These are phyloP conservation scores for Fusarium brachygibbosum DNA, from an alignment of 2,329 filamentous ascomycete species.

Conservation along the genomic window DNA sequence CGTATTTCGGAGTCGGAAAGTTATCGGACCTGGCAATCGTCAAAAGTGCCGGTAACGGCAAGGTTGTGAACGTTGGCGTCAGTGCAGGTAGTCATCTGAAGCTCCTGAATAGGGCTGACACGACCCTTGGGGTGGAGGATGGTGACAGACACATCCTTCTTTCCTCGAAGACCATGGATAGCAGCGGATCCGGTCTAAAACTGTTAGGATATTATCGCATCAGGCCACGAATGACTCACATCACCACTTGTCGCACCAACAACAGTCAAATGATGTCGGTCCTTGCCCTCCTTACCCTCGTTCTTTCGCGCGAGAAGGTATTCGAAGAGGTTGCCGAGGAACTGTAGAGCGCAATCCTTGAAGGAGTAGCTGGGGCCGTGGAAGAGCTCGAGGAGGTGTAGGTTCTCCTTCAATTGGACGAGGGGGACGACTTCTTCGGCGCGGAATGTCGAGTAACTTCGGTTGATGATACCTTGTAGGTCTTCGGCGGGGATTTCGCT, in stretches of 20 bases:
- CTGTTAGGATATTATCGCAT: constrained; percentile 9
- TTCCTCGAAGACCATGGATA: constrained; percentile 93
- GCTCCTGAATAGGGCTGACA: constrained; percentile 92
- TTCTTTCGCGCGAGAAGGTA: constrained; percentile 88
- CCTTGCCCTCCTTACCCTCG: constrained; percentile 61
- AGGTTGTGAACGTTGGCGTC: constrained; percentile 95
- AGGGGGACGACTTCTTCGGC: constrained; percentile 80
- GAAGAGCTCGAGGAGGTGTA: constrained; percentile 89
- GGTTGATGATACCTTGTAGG: constrained; percentile 81
- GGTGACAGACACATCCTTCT: constrained; percentile 97
- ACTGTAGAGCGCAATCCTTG: constrained; percentile 90
- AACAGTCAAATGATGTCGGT: constrained; percentile 85
- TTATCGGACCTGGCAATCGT: constrained; percentile 83
- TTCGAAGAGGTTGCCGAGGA: constrained; percentile 95
- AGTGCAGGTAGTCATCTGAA: constrained; percentile 95
- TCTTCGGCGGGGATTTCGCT: constrained; percentile 66
- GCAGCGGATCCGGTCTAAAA: constrained; percentile 84
- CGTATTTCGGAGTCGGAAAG: neutral
- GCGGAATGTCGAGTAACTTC: constrained; percentile 91
- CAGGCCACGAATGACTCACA: constrained; percentile 24
- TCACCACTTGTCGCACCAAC: constrained; percentile 89
- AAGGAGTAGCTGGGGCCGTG: constrained; percentile 96
- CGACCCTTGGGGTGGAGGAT: constrained; percentile 94
- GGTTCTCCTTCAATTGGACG: constrained; percentile 68
- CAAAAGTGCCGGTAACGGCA: constrained; percentile 90